Evolutionary conservation across 768 basidiomycete species (phyloP).

Genomic region (Brasilioporus rufonigricans): DNA sequence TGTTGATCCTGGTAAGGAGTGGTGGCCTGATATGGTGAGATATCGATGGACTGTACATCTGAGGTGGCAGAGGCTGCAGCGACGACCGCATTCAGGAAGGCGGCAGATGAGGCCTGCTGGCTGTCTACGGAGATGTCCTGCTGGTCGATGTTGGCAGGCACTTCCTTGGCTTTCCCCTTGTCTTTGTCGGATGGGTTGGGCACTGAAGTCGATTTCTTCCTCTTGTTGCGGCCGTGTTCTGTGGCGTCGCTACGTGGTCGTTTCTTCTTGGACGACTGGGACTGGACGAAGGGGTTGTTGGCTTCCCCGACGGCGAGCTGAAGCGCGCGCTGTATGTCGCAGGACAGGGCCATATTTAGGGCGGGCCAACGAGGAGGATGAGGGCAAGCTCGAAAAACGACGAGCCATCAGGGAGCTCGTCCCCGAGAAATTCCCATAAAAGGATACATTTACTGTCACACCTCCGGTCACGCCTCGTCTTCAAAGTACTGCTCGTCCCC

Average conservation of each 20-base stretch:
- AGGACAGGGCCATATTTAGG: constrained; percentile 41
- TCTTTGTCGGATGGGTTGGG: constrained; percentile 29
- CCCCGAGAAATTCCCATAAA: constrained; percentile 20
- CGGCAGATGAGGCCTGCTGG: constrained; percentile 50
- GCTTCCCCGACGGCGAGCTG: constrained; percentile 47
- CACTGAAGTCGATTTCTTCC: constrained; percentile 21
- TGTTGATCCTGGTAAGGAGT: constrained; percentile 36
- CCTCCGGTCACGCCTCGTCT: constrained; percentile 43
- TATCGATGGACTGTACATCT: constrained; percentile 29
- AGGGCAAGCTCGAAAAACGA: constrained; percentile 37
- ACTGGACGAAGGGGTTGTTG: constrained; percentile 37
- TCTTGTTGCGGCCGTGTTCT: constrained; percentile 27
- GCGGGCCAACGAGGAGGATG: constrained; percentile 38
- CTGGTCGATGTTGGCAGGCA: constrained; percentile 24
- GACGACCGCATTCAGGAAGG: constrained; percentile 63
- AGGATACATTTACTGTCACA: background rate
- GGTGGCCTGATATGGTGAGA: constrained; percentile 29
- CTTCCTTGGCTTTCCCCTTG: constrained; percentile 34
- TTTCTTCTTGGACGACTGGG: constrained; percentile 36
- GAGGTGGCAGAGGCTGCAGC: constrained; percentile 59
- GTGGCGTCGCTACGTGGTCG: constrained; percentile 22
- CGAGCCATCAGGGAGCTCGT: background rate
- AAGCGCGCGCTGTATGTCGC: constrained; percentile 50
- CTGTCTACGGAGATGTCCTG: constrained; percentile 27
- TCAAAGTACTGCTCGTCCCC: constrained; percentile 74